Evolutionary conservation across 768 basidiomycete species (phyloP).

Genomic region (Auricularia heimuer): DNA sequence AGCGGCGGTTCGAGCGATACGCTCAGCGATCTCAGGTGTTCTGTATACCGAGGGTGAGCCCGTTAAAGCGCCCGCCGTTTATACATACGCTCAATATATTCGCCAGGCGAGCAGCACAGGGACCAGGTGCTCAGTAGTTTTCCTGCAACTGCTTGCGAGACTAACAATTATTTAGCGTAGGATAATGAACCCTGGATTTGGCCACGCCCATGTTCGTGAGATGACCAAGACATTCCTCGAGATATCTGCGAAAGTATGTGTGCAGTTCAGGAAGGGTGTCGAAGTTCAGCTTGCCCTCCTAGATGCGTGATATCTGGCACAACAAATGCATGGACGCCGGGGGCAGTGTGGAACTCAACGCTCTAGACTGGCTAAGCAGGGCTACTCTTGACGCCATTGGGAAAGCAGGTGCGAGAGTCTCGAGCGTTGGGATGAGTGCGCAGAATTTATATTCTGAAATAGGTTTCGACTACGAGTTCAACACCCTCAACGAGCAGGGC

Average conservation of each 20-base stretch:
- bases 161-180: not conserved
- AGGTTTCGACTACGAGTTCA: slow-evolving; percentile 34
- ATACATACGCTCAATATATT: slow-evolving; percentile 15
- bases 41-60: not conserved
- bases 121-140: not conserved
- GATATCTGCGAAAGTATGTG: slow-evolving; percentile 39
- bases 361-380: slow-evolving; percentile 24
- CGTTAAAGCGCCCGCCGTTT: not conserved
- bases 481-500: slow-evolving; percentile 18
- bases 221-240: slow-evolving; percentile 47
- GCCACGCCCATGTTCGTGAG: slow-evolving; percentile 45
- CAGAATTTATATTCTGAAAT: not conserved
- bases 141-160: not conserved
- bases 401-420: slow-evolving; percentile 11
- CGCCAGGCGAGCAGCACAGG: not conserved
- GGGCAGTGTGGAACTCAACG: slow-evolving; percentile 19
- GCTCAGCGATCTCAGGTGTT: not conserved
- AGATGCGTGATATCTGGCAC: slow-evolving; percentile 17
- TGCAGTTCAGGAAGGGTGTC: too few relatives aligned
- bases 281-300: too few relatives aligned
- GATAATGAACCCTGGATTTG: slow-evolving; percentile 53
- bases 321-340: not conserved
- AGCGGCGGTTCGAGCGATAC: too few relatives aligned
- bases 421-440: not conserved
- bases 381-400: slow-evolving; percentile 17